phyloP scores from a whole-genome alignment of 257 asterid genomes.

The Solanum sitiens region DNA sequence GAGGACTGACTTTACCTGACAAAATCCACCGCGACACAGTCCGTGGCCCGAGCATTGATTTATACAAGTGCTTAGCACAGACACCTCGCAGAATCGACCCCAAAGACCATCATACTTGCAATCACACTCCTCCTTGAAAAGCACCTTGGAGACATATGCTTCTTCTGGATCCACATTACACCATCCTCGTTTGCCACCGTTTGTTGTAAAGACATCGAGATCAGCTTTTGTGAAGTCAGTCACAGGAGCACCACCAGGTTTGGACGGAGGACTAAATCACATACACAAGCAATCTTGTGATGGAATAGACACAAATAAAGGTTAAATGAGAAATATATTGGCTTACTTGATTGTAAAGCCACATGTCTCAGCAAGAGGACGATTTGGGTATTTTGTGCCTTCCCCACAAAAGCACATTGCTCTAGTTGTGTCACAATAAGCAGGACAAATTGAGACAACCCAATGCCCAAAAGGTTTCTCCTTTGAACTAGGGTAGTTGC shows the following conservation, averaged over 20 bases:
- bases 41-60: conserved; percentile 90
- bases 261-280: conserved; percentile 50
- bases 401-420: conserved; percentile 99
- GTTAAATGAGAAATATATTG: not conserved
- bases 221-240: conserved; percentile 66
- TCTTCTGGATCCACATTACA: conserved; percentile 89
- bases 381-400: conserved; percentile 90
- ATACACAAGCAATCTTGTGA: not conserved
- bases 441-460: conserved; percentile 88
- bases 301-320: not conserved
- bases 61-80: conserved; percentile 65
- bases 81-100: conserved; percentile 83
- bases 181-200: conserved; percentile 69
- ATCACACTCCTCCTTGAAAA: conserved; percentile 74
- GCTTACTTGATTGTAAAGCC: conserved; percentile 79
- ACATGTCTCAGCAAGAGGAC: conserved; percentile 81
- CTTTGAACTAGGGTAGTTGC: conserved; percentile 60
- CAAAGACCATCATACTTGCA: conserved; percentile 94
- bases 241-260: conserved; percentile 46
- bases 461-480: conserved; percentile 66
- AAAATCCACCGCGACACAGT: conserved; percentile 85
- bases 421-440: conserved; percentile 75
- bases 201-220: conserved; percentile 54
- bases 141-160: conserved; percentile 49
- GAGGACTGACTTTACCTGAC: conserved; percentile 54